Percentiles rank a stretch among this genome's conserved stretches.
Conservation (phyloP, 2,329 filamentous ascomycete species). For the Didymella sp. region DNA sequence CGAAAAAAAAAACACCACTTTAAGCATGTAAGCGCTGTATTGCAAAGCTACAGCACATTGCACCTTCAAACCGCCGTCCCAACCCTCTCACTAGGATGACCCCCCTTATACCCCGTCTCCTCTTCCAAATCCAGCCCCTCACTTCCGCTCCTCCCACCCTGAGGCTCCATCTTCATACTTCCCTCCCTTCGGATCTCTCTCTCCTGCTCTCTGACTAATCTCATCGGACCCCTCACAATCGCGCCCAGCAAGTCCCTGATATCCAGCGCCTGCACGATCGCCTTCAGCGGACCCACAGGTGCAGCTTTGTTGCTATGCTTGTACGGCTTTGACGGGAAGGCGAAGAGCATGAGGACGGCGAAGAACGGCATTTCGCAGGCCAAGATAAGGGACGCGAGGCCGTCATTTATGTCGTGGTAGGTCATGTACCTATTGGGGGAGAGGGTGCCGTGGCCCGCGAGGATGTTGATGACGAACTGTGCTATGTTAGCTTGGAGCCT, state of each 20-base stretch:
- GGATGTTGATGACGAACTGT: slow-evolving; percentile 42
- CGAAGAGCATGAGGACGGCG: slow-evolving; percentile 34
- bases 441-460: slow-evolving; percentile 31
- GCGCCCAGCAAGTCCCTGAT: slow-evolving; percentile 37
- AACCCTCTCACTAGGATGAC: neutral
- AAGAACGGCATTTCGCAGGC: slow-evolving; percentile 46
- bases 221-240: slow-evolving; percentile 42
- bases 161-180: slow-evolving; percentile 3
- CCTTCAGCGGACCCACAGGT: slow-evolving; percentile 26
- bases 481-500: slow-evolving; percentile 1
- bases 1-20: too few species aligned
- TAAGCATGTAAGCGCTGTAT: neutral
- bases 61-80: neutral
- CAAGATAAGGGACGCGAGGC: slow-evolving; percentile 38
- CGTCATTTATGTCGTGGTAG: slow-evolving; percentile 39
- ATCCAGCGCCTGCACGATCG: slow-evolving; percentile 38
- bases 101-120: neutral
- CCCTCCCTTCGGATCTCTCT: slow-evolving; percentile 23
- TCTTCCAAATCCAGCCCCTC: neutral
- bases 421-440: slow-evolving; percentile 38
- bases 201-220: slow-evolving; percentile 40
- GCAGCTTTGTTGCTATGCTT: slow-evolving; percentile 22
- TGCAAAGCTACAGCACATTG: neutral
- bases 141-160: neutral
- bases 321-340: slow-evolving; percentile 37